Evolutionary conservation across 257 asterid species (phyloP), one percentile per base, ranked within the genome.

Genomic region (Rubia yunnanensis): DNA sequence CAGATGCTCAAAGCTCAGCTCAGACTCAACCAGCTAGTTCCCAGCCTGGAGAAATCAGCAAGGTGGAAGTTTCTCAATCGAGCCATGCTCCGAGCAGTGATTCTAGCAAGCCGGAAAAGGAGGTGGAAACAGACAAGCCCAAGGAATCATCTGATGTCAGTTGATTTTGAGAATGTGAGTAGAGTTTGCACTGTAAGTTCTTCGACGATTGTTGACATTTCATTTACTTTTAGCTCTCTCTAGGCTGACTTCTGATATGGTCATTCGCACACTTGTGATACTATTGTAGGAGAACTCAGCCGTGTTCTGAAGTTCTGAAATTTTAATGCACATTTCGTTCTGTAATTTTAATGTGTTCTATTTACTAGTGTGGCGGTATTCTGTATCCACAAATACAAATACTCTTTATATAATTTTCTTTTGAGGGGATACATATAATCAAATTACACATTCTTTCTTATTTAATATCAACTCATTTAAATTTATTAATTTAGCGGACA

Each of bases 1-100:
- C 87, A 11, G 96, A 91, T 70, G 30, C 84, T 64, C 95, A 83
- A 77, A 34, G 80, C n/a, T 69, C 87, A 34, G 75, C 69, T 68
- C 84, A 58, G 71, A 62, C 79, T 7, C 80, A 79, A 64, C 83
- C 88, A 55, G 57, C 64, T 56, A 61, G 52, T 54, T 28, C 72
- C 36, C 73, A 59, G 66, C 52, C 67, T 22, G 66, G 30, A 65
- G 78, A 72, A 10, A 20, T 23, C 28, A 26, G 72, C 35, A 63
- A 62, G 58, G 23, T 69, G n/a, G 65, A 65, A 41, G 64, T 44
- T 31, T 60, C 61, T 23, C 77, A 63, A 36, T 9, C 72, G 23
- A 62, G 66, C 57, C 71, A 70, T 67, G 67, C 76, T 66, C 83
- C 73, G 69, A 77, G 80, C 7, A 91, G 76, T 70, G 95, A 83